These are phyloP conservation scores for Coemansia sp. DNA, from an alignment of 192 early-diverging fungal genomes.

Conservation along the genomic window DNA sequence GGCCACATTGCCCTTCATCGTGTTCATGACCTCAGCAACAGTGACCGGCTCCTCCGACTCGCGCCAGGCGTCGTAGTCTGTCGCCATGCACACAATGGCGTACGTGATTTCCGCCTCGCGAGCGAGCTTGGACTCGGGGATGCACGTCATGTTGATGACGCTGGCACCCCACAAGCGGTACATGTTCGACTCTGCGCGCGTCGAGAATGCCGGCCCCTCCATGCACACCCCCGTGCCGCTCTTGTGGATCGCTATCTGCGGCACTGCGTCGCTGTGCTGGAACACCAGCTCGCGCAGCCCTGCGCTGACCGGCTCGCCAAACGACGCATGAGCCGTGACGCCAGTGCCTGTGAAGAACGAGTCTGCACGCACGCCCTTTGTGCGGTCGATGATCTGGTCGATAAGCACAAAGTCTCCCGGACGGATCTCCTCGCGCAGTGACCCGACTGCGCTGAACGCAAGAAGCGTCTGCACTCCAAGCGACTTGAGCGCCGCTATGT, in stretches of 20 bases:
- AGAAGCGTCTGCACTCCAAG: constrained; percentile 90
- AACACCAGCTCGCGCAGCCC: constrained; percentile 73
- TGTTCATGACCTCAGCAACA: constrained; percentile 82
- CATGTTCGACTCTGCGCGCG: constrained; percentile 94
- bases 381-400: constrained; percentile 95
- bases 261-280: constrained; percentile 57
- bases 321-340: constrained; percentile 85
- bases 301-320: constrained; percentile 91
- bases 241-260: constrained; percentile 60
- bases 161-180: constrained; percentile 92
- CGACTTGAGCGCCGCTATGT: constrained; percentile 96
- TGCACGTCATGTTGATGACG: constrained; percentile 96
- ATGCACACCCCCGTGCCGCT: constrained; percentile 92
- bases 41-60: constrained; percentile 79
- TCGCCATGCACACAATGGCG: constrained; percentile 98
- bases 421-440: constrained; percentile 88
- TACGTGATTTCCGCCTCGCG: constrained; percentile 98
- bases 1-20: constrained; percentile 78
- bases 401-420: constrained; percentile 95
- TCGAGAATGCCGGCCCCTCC: constrained; percentile 98
- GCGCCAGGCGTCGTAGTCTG: constrained; percentile 96
- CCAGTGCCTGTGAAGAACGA: constrained; percentile 95
- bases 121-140: constrained; percentile 97
- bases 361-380: constrained; percentile 90
- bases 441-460: constrained; percentile 97